Base-by-base conservation (phyloP, 2,329 filamentous ascomycete genomes). In the Xenosphaeropsis pyriputrescens region DNA sequence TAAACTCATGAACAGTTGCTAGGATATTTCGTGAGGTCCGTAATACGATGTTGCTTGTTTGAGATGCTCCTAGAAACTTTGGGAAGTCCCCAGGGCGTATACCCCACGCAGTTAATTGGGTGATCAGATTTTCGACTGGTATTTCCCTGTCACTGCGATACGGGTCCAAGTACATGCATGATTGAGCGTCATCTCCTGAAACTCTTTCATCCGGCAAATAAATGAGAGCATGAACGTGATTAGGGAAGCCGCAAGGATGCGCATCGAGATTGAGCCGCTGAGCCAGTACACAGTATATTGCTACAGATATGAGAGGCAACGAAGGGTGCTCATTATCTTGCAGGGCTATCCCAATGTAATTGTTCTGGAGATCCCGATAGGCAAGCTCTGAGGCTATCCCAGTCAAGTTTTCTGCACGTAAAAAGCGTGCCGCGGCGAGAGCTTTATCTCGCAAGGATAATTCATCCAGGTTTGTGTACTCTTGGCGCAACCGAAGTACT, bases 201-300 rank as follows among this genome's bases (percentile, higher is more conserved):
- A 60, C 41, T 18, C 48, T 49, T 11, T 47, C 46, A 15, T 62
- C 73, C 51, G 85, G 72, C 36, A 86, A 58, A 36, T 72, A 66
- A 11, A 96, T 74, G 37, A 93, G 75, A 14, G 76, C 82, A 52
- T 93, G 80, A 12, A 94, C 84, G 53, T 95, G 86, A 45, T 75
- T 82, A 3, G 89, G 85, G 50, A 89, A 83, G 32, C 80, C 78
- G 47, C 83, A 89, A 38, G 83, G 85, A 26, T 75, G 73, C 0
- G 88, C 85, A 47, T 79, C 70, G 34, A 98, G 58, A 2, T 80
- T 82, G 11, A 95, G 55, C 29, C 81, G 70, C 39, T 72, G 68
- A 1, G 85, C 88, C 13, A 96, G 57, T 40, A 76, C 78, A 51
- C 82, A 91, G 58, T 80, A 98, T 44, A 96, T 93, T 42, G 79